Percentiles rank a stretch among this genome's conserved stretches.
Evolutionary conservation across 495 filamentous ascomycete species (phyloP).

Genomic region (Apodospora peruviana): DNA sequence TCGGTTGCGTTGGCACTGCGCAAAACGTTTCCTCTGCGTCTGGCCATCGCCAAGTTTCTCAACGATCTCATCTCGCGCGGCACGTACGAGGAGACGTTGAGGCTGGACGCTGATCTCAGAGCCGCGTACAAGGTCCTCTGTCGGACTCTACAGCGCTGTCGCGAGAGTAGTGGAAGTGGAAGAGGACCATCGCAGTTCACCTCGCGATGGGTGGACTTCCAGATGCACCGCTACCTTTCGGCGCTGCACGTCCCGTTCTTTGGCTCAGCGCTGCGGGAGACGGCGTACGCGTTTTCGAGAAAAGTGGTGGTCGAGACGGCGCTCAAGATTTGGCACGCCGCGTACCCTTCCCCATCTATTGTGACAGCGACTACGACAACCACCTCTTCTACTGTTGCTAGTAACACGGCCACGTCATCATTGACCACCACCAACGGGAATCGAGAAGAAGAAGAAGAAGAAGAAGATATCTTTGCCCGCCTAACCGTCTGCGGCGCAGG

Average conservation of each 20-base stretch:
- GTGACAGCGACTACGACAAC: background rate
- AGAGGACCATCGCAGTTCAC: slow-evolving; percentile 28
- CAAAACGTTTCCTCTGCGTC: slow-evolving; percentile 37
- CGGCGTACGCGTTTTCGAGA: slow-evolving; percentile 45
- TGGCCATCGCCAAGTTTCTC: slow-evolving; percentile 39
- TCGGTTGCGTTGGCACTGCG: slow-evolving; percentile 41
- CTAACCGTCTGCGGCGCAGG: slow-evolving; percentile 35
- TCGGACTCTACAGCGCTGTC: slow-evolving; percentile 27
- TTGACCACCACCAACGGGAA: background rate
- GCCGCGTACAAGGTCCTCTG: slow-evolving; percentile 28
- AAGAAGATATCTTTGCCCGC: slow-evolving; percentile 25
- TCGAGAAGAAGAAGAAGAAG: slow-evolving; percentile 24
- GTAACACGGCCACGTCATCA: background rate
- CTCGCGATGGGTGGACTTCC: slow-evolving; percentile 33
- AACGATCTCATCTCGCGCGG: slow-evolving; percentile 38
- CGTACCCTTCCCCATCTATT: slow-evolving; percentile 27
- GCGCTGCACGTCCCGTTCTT: slow-evolving; percentile 47
- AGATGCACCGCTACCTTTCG: slow-evolving; percentile 41
- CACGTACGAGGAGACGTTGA: slow-evolving; percentile 26
- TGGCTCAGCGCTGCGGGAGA: slow-evolving; percentile 26
- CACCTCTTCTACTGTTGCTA: background rate
- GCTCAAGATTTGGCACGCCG: slow-evolving; percentile 43
- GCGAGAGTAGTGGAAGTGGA: background rate
- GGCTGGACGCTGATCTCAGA: slow-evolving; percentile 30
- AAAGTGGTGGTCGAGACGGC: slow-evolving; percentile 43